Conservation (phyloP, 1,284 basidiomycete genomes). For the Athelia sp. region DNA sequence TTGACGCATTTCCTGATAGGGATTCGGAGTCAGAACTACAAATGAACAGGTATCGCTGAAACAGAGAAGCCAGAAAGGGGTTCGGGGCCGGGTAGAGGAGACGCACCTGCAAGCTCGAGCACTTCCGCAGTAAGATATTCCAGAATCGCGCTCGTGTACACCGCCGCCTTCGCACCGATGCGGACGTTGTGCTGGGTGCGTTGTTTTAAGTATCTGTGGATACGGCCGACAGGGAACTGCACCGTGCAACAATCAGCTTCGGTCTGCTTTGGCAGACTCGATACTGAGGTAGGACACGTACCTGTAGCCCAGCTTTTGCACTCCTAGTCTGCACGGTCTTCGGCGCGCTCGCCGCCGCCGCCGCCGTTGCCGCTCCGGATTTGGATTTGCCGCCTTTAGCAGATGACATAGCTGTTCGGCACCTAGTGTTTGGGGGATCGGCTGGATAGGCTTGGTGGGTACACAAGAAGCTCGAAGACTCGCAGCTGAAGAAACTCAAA, state of each 20-base stretch:
- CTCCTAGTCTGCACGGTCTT: constrained; percentile 57
- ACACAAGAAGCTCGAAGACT: no score
- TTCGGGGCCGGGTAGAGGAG: background rate
- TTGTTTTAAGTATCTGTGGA: constrained; percentile 91
- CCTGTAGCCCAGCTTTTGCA: constrained; percentile 82
- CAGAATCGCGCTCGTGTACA: constrained; percentile 88
- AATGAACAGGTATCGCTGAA: background rate
- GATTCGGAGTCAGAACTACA: background rate
- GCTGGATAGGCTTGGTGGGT: no score
- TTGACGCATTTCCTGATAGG: constrained; percentile 87
- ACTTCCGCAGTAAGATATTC: constrained; percentile 92
- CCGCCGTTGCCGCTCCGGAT: constrained; percentile 22
- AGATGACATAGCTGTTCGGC: background rate
- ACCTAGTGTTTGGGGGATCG: background rate
- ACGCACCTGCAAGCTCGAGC: constrained; percentile 80
- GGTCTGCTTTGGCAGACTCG: background rate
- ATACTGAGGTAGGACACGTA: constrained; percentile 26
- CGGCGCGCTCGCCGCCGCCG: constrained; percentile 19
- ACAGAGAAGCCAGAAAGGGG: constrained; percentile 1
- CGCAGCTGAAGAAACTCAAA: no score
- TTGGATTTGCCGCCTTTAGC: constrained; percentile 36
- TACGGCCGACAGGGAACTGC: constrained; percentile 91
- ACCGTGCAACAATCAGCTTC: constrained; percentile 1
- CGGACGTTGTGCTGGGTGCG: constrained; percentile 92
- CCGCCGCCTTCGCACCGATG: constrained; percentile 89